These are phyloP conservation scores for Posidonia oceanica DNA, from an alignment of 116 monocot genomes.

Conservation along the genomic window DNA sequence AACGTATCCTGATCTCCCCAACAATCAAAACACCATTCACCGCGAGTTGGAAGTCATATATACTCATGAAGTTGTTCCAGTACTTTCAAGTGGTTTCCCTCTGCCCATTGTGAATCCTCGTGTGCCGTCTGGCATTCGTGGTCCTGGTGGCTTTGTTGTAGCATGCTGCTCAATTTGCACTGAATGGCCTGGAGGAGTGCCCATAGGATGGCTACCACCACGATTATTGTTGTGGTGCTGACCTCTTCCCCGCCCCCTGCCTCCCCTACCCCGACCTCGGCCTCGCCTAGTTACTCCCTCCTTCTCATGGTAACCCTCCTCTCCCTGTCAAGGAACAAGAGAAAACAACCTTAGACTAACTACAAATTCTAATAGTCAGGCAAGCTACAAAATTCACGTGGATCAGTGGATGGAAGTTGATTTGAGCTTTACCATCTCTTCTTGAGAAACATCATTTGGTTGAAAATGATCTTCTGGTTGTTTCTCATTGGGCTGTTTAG, in stretches of 20 bases:
- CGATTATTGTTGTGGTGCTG: constrained; percentile 23
- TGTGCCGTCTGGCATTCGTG: constrained; percentile 92
- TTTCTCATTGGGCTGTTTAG: constrained; percentile 46
- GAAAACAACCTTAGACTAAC: background rate
- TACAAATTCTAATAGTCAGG: background rate
- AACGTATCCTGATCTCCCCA: too few species aligned
- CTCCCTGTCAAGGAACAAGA: constrained; percentile 27
- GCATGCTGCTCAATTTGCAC: constrained; percentile 19
- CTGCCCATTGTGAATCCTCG: constrained; percentile 78
- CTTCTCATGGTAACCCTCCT: constrained; percentile 36
- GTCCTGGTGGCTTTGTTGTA: constrained; percentile 46
- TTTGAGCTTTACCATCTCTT: constrained; percentile 26
- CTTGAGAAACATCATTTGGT: constrained; percentile 26
- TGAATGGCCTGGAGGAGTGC: constrained; percentile 28
- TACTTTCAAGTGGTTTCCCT: constrained; percentile 30
- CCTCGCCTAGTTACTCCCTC: constrained; percentile 37
- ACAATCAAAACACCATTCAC: too few species aligned
- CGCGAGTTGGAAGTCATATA: too few species aligned
- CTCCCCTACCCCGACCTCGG: constrained; percentile 39
- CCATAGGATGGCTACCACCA: constrained; percentile 24
- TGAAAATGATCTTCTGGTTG: constrained; percentile 36
- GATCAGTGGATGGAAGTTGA: background rate
- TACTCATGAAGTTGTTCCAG: background rate
- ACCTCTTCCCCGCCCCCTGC: constrained; percentile 26
- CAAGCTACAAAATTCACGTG: background rate